Evolutionary conservation across 495 filamentous ascomycete species (phyloP).

Genomic region (Talaromyces adpressus): DNA sequence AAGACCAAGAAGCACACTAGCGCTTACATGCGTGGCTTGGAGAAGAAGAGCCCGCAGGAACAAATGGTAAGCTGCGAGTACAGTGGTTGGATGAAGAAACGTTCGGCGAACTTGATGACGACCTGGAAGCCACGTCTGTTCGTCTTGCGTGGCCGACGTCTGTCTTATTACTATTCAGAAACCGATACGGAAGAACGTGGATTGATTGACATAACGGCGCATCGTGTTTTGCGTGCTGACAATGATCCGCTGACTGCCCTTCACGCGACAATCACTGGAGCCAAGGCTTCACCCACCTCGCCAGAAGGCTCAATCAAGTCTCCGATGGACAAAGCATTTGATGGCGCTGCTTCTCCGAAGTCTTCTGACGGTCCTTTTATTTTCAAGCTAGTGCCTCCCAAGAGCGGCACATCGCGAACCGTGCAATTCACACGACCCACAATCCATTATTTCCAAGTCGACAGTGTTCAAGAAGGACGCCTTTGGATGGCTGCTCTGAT

Average conservation of each 20-base stretch:
- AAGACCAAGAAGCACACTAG: constrained; percentile 93
- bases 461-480: constrained; percentile 78
- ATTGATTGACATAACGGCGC: constrained; percentile 93
- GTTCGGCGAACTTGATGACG: constrained; percentile 87
- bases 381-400: constrained; percentile 95
- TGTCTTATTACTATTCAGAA: constrained; percentile 96
- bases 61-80: constrained; percentile 87
- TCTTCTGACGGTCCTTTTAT: constrained; percentile 63
- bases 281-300: constrained; percentile 65
- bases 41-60: constrained; percentile 74
- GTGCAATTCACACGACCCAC: constrained; percentile 97
- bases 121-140: constrained; percentile 97
- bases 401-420: constrained; percentile 76
- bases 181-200: constrained; percentile 87
- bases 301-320: constrained; percentile 55
- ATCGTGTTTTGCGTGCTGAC: constrained; percentile 92
- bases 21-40: constrained; percentile 81
- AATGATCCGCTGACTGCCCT: constrained; percentile 83
- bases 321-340: constrained; percentile 35
- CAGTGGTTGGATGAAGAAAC: constrained; percentile 99
- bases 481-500: constrained; percentile 98
- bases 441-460: constrained; percentile 95
- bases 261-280: constrained; percentile 87
- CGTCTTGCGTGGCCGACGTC: constrained; percentile 78
- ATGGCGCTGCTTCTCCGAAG: constrained; percentile 11